Percentiles rank a stretch among this genome's conserved stretches.
These are phyloP conservation scores for Hibiscus tridactylites DNA, from an alignment of 345 rosid species.

Conservation along the genomic window DNA sequence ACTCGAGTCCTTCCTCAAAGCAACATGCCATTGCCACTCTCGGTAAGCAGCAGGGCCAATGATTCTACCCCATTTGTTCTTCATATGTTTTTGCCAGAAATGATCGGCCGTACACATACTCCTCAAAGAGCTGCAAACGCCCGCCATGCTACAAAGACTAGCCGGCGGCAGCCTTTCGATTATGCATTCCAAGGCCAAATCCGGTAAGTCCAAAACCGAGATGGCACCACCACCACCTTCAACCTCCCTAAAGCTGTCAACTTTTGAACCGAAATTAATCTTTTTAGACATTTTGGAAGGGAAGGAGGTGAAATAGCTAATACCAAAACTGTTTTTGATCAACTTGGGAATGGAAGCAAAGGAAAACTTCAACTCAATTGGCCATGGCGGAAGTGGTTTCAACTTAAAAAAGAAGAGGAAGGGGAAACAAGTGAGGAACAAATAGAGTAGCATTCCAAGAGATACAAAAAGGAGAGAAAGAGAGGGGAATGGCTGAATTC, in stretches of 20 bases:
- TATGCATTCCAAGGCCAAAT: conserved; percentile 25
- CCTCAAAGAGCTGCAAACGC: conserved; percentile 64
- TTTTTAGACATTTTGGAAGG: background rate
- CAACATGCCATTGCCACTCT: conserved; percentile 53
- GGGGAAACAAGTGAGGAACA: conserved; percentile 70
- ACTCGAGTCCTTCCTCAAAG: conserved; percentile 28
- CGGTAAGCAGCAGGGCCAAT: conserved; percentile 66
- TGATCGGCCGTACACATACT: conserved; percentile 65
- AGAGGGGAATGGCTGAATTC: conserved; percentile 6
- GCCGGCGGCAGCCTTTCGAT: conserved; percentile 80
- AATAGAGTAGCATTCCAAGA: conserved; percentile 62
- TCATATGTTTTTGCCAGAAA: conserved; percentile 73
- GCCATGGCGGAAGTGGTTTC: conserved; percentile 59
- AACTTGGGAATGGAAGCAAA: background rate
- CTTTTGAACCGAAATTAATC: background rate
- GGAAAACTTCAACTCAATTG: conserved; percentile 46
- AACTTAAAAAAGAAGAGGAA: conserved; percentile 57
- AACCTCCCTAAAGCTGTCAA: background rate
- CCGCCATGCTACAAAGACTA: conserved; percentile 67
- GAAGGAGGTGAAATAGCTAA: background rate
- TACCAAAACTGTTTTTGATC: background rate
- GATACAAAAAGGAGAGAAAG: background rate
- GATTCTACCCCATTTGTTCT: conserved; percentile 65
- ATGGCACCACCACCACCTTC: conserved; percentile 8
- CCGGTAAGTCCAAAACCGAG: conserved; percentile 38